Evolutionary conservation across 2,329 filamentous ascomycete genomes (phyloP).

Genomic region (Aureobasidium sp.): DNA sequence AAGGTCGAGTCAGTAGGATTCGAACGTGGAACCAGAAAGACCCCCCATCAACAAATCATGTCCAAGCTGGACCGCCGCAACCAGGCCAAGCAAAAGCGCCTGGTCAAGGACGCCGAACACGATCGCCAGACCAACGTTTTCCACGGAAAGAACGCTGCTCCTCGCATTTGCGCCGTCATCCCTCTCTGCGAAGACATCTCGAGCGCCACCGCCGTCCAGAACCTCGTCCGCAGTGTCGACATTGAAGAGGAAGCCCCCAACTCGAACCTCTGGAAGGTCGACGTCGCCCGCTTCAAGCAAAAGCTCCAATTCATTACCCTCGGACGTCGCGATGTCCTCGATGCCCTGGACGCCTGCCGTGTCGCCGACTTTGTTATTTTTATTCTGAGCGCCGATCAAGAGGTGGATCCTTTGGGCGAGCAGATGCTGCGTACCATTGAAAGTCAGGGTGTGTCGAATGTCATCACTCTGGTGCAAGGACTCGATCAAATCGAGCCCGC

Average conservation of each 20-base stretch:
- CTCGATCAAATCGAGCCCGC: slow-evolving; percentile 70
- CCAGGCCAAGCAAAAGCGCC: slow-evolving; percentile 83
- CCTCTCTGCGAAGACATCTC: slow-evolving; percentile 72
- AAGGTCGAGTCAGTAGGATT: slow-evolving; percentile 57
- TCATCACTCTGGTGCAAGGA: slow-evolving; percentile 70
- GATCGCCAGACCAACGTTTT: slow-evolving; percentile 75
- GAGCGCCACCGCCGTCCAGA: slow-evolving; percentile 57
- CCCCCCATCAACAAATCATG: slow-evolving; percentile 93
- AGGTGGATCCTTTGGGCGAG: slow-evolving; percentile 80
- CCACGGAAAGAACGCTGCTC: slow-evolving; percentile 75
- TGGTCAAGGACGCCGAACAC: slow-evolving; percentile 77
- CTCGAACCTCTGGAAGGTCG: slow-evolving; percentile 52
- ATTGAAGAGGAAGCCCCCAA: slow-evolving; percentile 59
- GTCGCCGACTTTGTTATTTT: slow-evolving; percentile 89
- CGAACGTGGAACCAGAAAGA: slow-evolving; percentile 71
- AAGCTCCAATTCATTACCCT: slow-evolving; percentile 80
- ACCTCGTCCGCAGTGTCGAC: slow-evolving; percentile 73
- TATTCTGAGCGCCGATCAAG: slow-evolving; percentile 71
- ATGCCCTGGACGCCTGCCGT: slow-evolving; percentile 76
- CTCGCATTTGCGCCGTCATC: slow-evolving; percentile 80
- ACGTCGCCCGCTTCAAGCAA: slow-evolving; percentile 89
- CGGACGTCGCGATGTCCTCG: slow-evolving; percentile 63
- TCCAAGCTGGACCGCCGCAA: slow-evolving; percentile 94
- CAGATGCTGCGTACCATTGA: slow-evolving; percentile 79
- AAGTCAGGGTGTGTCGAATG: slow-evolving; percentile 87